A percentile compares a stretch with the other conserved stretches of the same genome.
These are phyloP conservation scores for Penicillium bovifimosum DNA, from an alignment of 495 filamentous ascomycete genomes.

Conservation along the genomic window DNA sequence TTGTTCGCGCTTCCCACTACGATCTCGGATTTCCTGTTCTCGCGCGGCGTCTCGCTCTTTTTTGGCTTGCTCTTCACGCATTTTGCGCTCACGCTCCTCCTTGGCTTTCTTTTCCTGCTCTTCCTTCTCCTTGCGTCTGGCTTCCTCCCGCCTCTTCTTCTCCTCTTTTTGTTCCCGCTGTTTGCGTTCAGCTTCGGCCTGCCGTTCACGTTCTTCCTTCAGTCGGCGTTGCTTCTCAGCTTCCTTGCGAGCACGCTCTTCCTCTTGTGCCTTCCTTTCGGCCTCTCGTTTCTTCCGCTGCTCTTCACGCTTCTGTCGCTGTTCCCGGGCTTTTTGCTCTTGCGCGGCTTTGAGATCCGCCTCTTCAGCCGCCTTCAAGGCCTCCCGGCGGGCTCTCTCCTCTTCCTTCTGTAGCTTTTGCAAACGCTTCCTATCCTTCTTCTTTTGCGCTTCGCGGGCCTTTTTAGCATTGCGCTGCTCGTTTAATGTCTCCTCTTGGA, in stretches of 20 bases:
- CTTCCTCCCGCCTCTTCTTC: conserved; percentile 60
- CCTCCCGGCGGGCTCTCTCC: conserved; percentile 79
- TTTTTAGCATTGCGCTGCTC: conserved; percentile 85
- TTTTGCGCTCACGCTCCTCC: conserved; percentile 63
- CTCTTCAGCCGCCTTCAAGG: conserved; percentile 89
- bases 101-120: conserved; percentile 70
- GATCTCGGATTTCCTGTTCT: conserved; percentile 46
- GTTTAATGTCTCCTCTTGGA: conserved; percentile 71
- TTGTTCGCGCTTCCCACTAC: conserved; percentile 42
- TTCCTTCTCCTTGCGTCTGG: conserved; percentile 58
- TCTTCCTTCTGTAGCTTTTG: conserved; percentile 86
- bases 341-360: conserved; percentile 69
- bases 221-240: conserved; percentile 69
- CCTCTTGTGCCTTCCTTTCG: conserved; percentile 85
- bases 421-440: conserved; percentile 80
- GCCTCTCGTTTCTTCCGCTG: conserved; percentile 87
- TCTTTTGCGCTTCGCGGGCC: conserved; percentile 85
- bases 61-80: conserved; percentile 56
- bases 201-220: conserved; percentile 78
- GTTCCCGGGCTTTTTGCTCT: conserved; percentile 74
- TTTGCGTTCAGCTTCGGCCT: conserved; percentile 68
- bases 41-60: conserved; percentile 42
- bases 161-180: conserved; percentile 70
- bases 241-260: conserved; percentile 75
- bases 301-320: conserved; percentile 74